These are phyloP conservation scores for Globisporangium rhizosaccharum DNA, from an alignment of 352 stramenopile genomes.

Conservation along the genomic window DNA sequence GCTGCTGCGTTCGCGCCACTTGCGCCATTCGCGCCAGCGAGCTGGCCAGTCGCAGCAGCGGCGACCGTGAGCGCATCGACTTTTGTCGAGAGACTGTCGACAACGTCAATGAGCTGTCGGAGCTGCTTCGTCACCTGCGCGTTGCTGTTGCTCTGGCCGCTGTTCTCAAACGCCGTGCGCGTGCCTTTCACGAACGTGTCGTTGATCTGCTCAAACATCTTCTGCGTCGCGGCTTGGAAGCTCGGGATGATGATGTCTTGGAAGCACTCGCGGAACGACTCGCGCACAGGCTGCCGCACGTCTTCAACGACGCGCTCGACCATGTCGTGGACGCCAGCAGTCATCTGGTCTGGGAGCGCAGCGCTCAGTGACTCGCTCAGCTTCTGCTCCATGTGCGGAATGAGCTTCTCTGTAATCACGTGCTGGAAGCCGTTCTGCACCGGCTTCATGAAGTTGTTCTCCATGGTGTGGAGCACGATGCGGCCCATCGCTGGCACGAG, in stretches of 20 bases:
- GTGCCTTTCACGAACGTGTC: conserved; percentile 76
- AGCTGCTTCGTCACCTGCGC: conserved; percentile 56
- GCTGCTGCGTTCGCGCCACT: conserved; percentile 6
- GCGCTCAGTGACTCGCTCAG: conserved; percentile 53
- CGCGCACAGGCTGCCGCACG: conserved; percentile 68
- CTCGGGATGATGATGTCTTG: conserved; percentile 83
- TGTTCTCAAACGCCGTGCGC: conserved; percentile 52
- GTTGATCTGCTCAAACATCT: conserved; percentile 89
- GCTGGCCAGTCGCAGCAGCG: too few species aligned
- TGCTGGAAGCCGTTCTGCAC: conserved; percentile 76
- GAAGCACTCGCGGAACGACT: conserved; percentile 84
- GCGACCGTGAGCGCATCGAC: conserved; percentile 41
- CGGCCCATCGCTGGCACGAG: conserved; percentile 80
- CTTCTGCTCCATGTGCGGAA: conserved; percentile 71
- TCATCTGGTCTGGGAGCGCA: conserved; percentile 54
- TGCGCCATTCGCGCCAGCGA: conserved; percentile 11
- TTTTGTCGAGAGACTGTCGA: conserved; percentile 57
- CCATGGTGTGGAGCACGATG: conserved; percentile 85
- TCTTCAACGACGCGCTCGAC: conserved; percentile 74
- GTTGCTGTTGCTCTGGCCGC: conserved; percentile 46
- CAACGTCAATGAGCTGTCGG: conserved; percentile 53
- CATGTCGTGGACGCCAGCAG: conserved; percentile 62
- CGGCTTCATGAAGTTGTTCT: conserved; percentile 87
- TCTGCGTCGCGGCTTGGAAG: conserved; percentile 82
- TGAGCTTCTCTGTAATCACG: conserved; percentile 63